These are phyloP conservation scores for Eucalyptus regnans DNA, from an alignment of 345 rosid genomes.

Conservation along the genomic window DNA sequence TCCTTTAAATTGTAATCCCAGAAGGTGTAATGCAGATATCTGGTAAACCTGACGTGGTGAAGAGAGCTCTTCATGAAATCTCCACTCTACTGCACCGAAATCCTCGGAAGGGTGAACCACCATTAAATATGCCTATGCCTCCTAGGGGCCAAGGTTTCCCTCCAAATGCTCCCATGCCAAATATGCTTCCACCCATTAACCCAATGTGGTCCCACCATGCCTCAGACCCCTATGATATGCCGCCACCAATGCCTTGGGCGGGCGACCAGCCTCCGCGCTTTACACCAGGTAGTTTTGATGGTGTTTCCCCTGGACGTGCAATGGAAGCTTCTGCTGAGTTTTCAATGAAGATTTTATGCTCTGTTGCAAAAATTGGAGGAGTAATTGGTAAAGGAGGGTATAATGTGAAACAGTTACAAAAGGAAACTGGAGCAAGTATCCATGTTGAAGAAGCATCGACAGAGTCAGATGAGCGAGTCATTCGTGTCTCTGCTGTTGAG, in stretches of 20 bases:
- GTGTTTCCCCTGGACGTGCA: slow-evolving; percentile 19
- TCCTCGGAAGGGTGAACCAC: slow-evolving; percentile 37
- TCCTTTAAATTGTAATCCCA: neutral
- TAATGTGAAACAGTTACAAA: slow-evolving; percentile 31
- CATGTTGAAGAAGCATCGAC: slow-evolving; percentile 36
- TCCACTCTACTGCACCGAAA: slow-evolving; percentile 43
- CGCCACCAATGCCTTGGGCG: slow-evolving; percentile 14
- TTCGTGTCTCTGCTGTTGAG: slow-evolving; percentile 41
- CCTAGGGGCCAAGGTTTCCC: slow-evolving; percentile 14
- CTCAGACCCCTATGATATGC: slow-evolving; percentile 11
- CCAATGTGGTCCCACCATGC: slow-evolving; percentile 17
- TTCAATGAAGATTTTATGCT: slow-evolving; percentile 42
- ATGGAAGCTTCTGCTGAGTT: slow-evolving; percentile 41
- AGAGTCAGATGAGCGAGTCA: slow-evolving; percentile 35
- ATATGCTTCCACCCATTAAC: slow-evolving; percentile 11
- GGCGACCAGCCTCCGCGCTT: slow-evolving; percentile 16
- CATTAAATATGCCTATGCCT: slow-evolving; percentile 9
- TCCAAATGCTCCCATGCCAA: slow-evolving; percentile 12
- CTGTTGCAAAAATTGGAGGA: slow-evolving; percentile 41
- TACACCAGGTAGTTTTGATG: slow-evolving; percentile 14
- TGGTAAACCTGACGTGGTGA: slow-evolving; percentile 31
- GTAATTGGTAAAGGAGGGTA: slow-evolving; percentile 59
- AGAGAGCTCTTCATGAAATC: slow-evolving; percentile 44
- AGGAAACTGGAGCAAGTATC: slow-evolving; percentile 46
- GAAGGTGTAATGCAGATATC: slow-evolving; percentile 39